Percentiles rank a stretch among this genome's conserved stretches.
Conservation (phyloP, 768 basidiomycete species). For the Butyriboletus loyo region DNA sequence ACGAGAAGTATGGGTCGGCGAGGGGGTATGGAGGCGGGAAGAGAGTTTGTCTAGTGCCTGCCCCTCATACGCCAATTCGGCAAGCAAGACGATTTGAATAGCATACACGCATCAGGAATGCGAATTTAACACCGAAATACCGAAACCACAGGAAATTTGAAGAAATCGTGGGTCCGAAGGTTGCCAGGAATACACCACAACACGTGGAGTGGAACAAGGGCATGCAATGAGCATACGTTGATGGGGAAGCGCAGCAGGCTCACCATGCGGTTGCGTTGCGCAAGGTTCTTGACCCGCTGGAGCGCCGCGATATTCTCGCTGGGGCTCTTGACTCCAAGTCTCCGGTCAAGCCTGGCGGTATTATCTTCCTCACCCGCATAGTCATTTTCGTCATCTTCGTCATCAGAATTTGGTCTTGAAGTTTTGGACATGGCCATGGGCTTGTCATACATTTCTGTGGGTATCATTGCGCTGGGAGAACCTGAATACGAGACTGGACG, state of each 20-base stretch:
- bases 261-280: constrained; percentile 73
- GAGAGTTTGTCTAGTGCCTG: constrained; percentile 72
- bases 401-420: constrained; percentile 35
- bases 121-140: constrained; percentile 4
- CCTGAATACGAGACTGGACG: constrained; percentile 29
- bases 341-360: constrained; percentile 51
- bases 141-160: not conserved
- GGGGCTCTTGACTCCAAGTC: constrained; percentile 34
- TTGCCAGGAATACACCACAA: constrained; percentile 19
- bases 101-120: constrained; percentile 20
- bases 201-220: constrained; percentile 32
- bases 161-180: constrained; percentile 7
- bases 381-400: constrained; percentile 49
- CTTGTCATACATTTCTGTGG: constrained; percentile 40
- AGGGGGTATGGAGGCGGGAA: constrained; percentile 55
- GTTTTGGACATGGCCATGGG: constrained; percentile 25
- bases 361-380: constrained; percentile 59
- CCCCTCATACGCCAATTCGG: constrained; percentile 1
- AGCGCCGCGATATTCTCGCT: constrained; percentile 59
- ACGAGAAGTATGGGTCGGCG: constrained; percentile 43
- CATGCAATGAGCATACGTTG: constrained; percentile 22
- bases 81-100: constrained; percentile 1
- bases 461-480: constrained; percentile 35
- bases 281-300: constrained; percentile 66
- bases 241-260: constrained; percentile 29